Evolutionary conservation across 2,329 filamentous ascomycete species (phyloP).

Genomic region (Penicillium sp.): DNA sequence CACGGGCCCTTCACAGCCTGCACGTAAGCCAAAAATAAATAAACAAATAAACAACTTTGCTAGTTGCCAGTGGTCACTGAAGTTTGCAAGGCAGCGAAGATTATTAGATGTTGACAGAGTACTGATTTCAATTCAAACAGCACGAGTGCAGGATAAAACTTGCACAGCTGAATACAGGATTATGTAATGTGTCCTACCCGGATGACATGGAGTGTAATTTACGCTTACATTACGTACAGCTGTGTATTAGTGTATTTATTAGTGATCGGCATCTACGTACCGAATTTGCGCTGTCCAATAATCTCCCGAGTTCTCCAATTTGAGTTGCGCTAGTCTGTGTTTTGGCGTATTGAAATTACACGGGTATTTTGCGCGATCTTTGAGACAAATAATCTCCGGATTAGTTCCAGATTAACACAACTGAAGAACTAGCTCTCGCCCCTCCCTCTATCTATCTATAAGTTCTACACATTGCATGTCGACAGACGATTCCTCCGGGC

Average conservation of each 20-base stretch:
- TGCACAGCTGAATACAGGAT: not conserved
- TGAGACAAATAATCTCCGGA: too few relatives aligned
- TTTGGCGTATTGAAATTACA: not conserved
- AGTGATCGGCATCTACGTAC: not conserved
- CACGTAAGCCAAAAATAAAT: not conserved
- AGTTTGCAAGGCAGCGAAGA: too few relatives aligned
- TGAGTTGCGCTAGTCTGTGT: not conserved
- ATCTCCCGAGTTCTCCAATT: not conserved
- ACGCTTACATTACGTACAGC: not conserved
- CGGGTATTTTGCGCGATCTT: not conserved
- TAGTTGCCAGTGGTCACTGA: too few relatives aligned
- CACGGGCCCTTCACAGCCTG: not conserved
- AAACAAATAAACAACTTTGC: not conserved
- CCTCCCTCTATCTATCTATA: not conserved
- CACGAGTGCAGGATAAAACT: not conserved
- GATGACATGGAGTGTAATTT: not conserved
- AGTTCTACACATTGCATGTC: slow-evolving; percentile 9
- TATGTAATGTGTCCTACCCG: not conserved
- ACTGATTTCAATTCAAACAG: too few relatives aligned
- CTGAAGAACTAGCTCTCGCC: too few relatives aligned
- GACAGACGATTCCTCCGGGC: not conserved
- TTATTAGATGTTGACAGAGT: too few relatives aligned
- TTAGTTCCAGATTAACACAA: too few relatives aligned
- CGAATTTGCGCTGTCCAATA: not conserved
- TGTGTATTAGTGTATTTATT: not conserved